A percentile compares a stretch with the other conserved stretches of the same genome.
These are phyloP conservation scores for Hypoxylon sp. DNA, from an alignment of 2,329 filamentous ascomycete species.

Conservation along the genomic window DNA sequence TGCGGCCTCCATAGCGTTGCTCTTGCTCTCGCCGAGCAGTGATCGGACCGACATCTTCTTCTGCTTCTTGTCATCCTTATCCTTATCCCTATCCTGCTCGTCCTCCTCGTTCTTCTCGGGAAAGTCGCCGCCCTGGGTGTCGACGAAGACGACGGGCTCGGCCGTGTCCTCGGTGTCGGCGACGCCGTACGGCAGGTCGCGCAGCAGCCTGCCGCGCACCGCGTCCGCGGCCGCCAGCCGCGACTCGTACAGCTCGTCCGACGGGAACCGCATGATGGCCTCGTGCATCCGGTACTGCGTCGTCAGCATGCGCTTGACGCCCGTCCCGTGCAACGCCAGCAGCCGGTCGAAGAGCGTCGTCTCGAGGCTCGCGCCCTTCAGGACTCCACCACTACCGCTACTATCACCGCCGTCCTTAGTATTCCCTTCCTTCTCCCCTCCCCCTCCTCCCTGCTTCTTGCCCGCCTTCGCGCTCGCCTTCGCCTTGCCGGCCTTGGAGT, in stretches of 20 bases:
- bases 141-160: slow-evolving; percentile 90
- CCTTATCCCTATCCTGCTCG: slow-evolving; percentile 76
- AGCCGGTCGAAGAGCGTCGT: slow-evolving; percentile 94
- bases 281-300: slow-evolving; percentile 99
- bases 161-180: slow-evolving; percentile 83
- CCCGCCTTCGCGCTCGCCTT: slow-evolving; percentile 57
- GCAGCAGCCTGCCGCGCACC: slow-evolving; percentile 78
- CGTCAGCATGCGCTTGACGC: slow-evolving; percentile 93
- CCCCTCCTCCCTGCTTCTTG: slow-evolving; percentile 47
- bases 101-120: slow-evolving; percentile 82
- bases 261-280: slow-evolving; percentile 93
- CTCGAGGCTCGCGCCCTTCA: slow-evolving; percentile 72
- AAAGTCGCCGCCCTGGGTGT: slow-evolving; percentile 94
- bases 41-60: slow-evolving; percentile 58
- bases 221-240: slow-evolving; percentile 81
- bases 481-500: slow-evolving; percentile 57
- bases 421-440: too few species aligned
- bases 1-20: slow-evolving; percentile 86
- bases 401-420: slow-evolving; percentile 28
- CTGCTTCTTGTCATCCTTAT: slow-evolving; percentile 65
- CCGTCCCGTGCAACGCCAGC: slow-evolving; percentile 78
- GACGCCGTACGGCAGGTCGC: slow-evolving; percentile 79
- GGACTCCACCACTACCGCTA: slow-evolving; percentile 34
- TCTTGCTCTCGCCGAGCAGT: slow-evolving; percentile 59
- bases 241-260: slow-evolving; percentile 83